phyloP scores from a whole-genome alignment of 495 filamentous ascomycete species.

The Penicilliopsis zonata region DNA sequence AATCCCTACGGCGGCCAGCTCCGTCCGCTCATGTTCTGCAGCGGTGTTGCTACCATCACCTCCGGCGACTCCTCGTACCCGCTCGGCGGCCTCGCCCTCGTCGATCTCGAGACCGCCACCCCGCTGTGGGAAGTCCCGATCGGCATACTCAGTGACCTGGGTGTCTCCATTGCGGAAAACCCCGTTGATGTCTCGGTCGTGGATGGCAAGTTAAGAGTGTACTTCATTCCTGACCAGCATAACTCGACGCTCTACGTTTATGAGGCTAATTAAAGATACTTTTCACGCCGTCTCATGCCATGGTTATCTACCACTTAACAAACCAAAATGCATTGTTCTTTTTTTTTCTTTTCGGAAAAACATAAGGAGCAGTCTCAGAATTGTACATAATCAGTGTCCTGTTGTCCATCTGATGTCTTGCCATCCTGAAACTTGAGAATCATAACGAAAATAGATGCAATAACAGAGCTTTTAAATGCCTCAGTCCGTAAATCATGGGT shows the following conservation, averaged over 20 bases:
- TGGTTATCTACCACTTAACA: slow-evolving; percentile 4
- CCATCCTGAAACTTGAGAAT: too few relatives aligned
- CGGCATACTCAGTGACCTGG: slow-evolving; percentile 16
- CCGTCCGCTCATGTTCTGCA: slow-evolving; percentile 21
- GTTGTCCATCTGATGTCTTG: too few relatives aligned
- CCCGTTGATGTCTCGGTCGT: slow-evolving; percentile 22
- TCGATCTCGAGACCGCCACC: slow-evolving; percentile 21
- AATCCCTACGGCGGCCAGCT: neutral
- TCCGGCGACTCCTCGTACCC: slow-evolving; percentile 4
- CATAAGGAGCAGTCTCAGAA: too few relatives aligned
- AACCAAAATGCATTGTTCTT: too few relatives aligned
- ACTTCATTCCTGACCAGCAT: slow-evolving; percentile 20
- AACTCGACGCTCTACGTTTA: slow-evolving; percentile 25
- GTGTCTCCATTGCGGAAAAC: slow-evolving; percentile 19
- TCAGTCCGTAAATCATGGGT: too few relatives aligned
- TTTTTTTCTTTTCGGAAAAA: too few relatives aligned
- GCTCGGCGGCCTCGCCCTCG: slow-evolving; percentile 24
- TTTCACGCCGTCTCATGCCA: too few relatives aligned
- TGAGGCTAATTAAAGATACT: slow-evolving; percentile 18
- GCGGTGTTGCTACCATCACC: slow-evolving; percentile 15
- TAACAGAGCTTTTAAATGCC: too few relatives aligned
- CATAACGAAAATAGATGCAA: too few relatives aligned
- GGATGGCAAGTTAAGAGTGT: slow-evolving; percentile 21
- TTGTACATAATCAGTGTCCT: too few relatives aligned
- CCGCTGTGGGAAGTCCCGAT: slow-evolving; percentile 21